These are phyloP conservation scores for Saturnispora gosingensis DNA, from an alignment of 805 yeast genomes.

Conservation along the genomic window DNA sequence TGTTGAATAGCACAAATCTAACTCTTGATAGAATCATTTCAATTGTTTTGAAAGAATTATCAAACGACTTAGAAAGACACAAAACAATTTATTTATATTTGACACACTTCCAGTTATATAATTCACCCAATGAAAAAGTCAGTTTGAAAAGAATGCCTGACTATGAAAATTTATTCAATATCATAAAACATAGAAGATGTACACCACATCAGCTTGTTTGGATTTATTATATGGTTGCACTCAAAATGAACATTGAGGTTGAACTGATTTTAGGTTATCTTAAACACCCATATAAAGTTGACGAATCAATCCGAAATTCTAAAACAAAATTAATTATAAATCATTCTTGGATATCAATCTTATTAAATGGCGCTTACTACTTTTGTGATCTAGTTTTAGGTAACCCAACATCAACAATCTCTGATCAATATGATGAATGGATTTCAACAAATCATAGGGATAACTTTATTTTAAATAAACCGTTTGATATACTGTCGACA, in stretches of 20 bases:
- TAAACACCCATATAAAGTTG: conserved; percentile 62
- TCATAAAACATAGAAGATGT: conserved; percentile 22
- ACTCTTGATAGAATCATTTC: conserved; percentile 27
- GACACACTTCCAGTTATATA: conserved; percentile 44
- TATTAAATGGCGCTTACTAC: conserved; percentile 69
- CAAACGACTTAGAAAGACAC: conserved; percentile 46
- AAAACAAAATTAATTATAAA: conserved; percentile 47
- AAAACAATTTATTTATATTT: conserved; percentile 56
- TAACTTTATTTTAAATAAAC: conserved; percentile 65
- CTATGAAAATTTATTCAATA: conserved; percentile 18
- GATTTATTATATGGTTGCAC: conserved; percentile 65
- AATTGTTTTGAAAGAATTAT: conserved; percentile 46
- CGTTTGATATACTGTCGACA: conserved; percentile 66
- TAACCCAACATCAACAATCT: conserved; percentile 43
- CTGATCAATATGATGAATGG: conserved; percentile 33
- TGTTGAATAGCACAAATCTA: conserved; percentile 36
- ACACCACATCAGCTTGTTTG: conserved; percentile 59
- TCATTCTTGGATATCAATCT: conserved; percentile 83
- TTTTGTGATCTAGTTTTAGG: conserved; percentile 68
- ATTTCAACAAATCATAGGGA: conserved; percentile 19
- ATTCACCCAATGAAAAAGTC: conserved; percentile 27
- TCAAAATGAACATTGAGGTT: conserved; percentile 58
- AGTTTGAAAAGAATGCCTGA: conserved; percentile 26
- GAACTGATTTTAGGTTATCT: conserved; percentile 77
- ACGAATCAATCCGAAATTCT: conserved; percentile 19